Evolutionary conservation across 2,329 filamentous ascomycete species (phyloP).

Genomic region (Aspergillus eucalypticola): DNA sequence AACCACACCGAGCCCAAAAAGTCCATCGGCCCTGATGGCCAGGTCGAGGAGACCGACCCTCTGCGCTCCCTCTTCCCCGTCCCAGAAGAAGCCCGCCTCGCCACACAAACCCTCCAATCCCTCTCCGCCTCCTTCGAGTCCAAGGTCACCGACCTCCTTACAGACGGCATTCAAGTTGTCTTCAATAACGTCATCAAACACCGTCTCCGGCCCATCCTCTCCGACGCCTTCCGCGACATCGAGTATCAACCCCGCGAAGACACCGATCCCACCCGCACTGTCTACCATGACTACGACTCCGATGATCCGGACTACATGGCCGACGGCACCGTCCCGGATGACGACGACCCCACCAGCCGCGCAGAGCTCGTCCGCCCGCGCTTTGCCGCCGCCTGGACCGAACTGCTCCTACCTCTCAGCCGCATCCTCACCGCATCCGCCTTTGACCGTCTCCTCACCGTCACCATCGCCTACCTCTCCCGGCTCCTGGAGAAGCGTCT

Average conservation of each 20-base stretch:
- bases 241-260: constrained; percentile 75
- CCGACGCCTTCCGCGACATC: constrained; percentile 86
- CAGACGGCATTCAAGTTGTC: constrained; percentile 80
- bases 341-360: constrained; percentile 42
- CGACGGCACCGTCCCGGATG: constrained; percentile 29
- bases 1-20: constrained; percentile 57
- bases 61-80: constrained; percentile 75
- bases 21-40: constrained; percentile 18
- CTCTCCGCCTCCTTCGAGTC: constrained; percentile 71
- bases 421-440: constrained; percentile 78
- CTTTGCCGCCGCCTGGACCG: constrained; percentile 84
- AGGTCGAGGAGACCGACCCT: constrained; percentile 28
- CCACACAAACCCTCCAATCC: constrained; percentile 66
- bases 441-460: constrained; percentile 72
- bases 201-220: constrained; percentile 78
- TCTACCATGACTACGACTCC: constrained; percentile 48
- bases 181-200: constrained; percentile 85
- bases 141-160: constrained; percentile 79
- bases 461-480: constrained; percentile 73
- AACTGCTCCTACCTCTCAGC: constrained; percentile 78
- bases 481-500: constrained; percentile 84
- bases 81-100: constrained; percentile 69
- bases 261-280: constrained; percentile 30
- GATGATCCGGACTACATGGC: constrained; percentile 33
- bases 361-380: constrained; percentile 70